Conservation (phyloP, 2,329 filamentous ascomycete species). For the Amylocarpus encephaloides region DNA sequence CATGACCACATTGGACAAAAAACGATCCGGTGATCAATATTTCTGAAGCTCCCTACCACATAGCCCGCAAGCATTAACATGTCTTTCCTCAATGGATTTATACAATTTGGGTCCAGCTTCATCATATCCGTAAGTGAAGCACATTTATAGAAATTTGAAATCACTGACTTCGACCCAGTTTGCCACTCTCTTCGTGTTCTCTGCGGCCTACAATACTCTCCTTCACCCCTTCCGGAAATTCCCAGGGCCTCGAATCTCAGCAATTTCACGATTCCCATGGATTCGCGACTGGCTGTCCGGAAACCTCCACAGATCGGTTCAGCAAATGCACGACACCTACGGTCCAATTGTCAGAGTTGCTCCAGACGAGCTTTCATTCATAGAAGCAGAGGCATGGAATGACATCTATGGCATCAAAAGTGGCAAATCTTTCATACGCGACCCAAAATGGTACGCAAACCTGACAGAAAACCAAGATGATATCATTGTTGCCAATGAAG, state of each 20-base stretch:
- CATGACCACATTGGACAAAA: too few species aligned
- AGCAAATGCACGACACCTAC: constrained; percentile 6
- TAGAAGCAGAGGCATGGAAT: constrained; percentile 23
- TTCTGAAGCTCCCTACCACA: too few species aligned
- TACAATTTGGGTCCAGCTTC: too few species aligned
- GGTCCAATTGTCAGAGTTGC: constrained; percentile 12
- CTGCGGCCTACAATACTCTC: constrained; percentile 18
- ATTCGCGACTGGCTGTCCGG: background rate
- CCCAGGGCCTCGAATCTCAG: constrained; percentile 26
- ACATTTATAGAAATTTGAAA: too few species aligned
- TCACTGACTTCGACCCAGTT: too few species aligned
- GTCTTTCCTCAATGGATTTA: too few species aligned
- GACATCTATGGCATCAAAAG: background rate
- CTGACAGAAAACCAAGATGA: constrained; percentile 1
- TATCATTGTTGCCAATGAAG: constrained; percentile 6
- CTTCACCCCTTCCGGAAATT: constrained; percentile 28
- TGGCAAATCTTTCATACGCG: background rate
- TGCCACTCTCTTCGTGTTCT: too few species aligned
- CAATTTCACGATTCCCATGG: constrained; percentile 12
- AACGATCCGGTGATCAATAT: too few species aligned
- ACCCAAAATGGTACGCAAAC: constrained; percentile 2
- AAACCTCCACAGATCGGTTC: background rate
- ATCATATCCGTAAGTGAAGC: too few species aligned
- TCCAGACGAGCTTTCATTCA: constrained; percentile 29
- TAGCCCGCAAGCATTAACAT: too few species aligned